phyloP scores from a whole-genome alignment of 805 yeast species.

The Myxozyma sirexii region DNA sequence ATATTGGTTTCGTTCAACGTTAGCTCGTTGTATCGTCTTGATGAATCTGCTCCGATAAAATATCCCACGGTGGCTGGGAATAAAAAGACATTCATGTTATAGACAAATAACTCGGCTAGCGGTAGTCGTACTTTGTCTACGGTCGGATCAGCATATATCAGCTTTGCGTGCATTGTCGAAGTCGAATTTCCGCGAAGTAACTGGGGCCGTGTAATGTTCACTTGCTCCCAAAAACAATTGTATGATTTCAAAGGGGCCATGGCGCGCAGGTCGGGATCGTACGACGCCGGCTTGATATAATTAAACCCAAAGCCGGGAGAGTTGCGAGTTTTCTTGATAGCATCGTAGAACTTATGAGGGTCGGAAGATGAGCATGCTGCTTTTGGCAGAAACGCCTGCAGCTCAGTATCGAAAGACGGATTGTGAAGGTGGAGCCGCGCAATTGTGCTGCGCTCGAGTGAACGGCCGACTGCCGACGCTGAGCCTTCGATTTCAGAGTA shows the following conservation, averaged over 20 bases:
- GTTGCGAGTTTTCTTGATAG: background rate
- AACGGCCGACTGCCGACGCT: background rate
- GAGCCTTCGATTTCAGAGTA: background rate
- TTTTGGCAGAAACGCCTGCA: background rate
- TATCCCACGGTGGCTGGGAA: slow-evolving; percentile 2
- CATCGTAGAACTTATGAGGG: background rate
- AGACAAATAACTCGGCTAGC: background rate
- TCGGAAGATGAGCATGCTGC: background rate
- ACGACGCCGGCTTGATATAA: background rate
- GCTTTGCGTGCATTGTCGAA: background rate
- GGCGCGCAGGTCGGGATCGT: background rate
- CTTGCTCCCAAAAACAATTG: background rate
- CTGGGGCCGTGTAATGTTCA: background rate
- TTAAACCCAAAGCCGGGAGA: background rate
- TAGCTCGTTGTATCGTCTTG: slow-evolving; percentile 1
- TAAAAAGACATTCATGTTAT: background rate
- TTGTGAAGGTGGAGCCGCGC: background rate
- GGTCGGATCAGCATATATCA: background rate
- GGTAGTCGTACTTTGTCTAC: background rate
- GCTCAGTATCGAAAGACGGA: background rate
- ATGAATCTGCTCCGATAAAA: background rate
- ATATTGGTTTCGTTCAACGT: background rate
- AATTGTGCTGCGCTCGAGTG: background rate
- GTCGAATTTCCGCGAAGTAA: background rate
- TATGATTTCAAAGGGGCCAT: background rate